Evolutionary conservation across 306 rosid genomes (phyloP).

Genomic region (Cyamopsis tetragonoloba): DNA sequence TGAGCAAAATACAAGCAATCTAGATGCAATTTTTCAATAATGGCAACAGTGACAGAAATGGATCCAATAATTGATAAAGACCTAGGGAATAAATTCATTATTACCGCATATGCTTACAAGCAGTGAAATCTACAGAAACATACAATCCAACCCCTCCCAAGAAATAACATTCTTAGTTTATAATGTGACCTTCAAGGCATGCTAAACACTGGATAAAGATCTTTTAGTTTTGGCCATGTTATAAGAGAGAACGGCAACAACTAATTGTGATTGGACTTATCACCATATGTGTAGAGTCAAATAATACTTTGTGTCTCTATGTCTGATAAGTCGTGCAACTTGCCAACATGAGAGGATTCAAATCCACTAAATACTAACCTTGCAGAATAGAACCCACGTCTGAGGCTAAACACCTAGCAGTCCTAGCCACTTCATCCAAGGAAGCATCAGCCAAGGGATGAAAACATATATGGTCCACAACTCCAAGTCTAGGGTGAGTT

Average conservation of each 20-base stretch:
- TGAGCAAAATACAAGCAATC: not conserved
- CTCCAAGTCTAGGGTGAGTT: slow-evolving; percentile 89
- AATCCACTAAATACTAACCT: slow-evolving; percentile 56
- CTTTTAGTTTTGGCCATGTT: too few species aligned
- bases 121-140: too few species aligned
- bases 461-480: slow-evolving; percentile 85
- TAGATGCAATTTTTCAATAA: not conserved
- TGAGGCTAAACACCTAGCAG: slow-evolving; percentile 57
- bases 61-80: not conserved
- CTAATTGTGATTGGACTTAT: too few species aligned
- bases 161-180: not conserved
- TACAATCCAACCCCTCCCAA: not conserved
- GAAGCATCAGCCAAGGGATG: slow-evolving; percentile 70
- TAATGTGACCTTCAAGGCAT: not conserved
- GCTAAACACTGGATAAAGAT: too few species aligned
- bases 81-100: not conserved
- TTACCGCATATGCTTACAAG: not conserved
- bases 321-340: too few species aligned
- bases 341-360: too few species aligned
- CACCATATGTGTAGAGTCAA: too few species aligned
- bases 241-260: too few species aligned
- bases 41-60: not conserved
- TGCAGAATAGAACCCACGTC: slow-evolving; percentile 58
- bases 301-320: too few species aligned
- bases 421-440: slow-evolving; percentile 53